These are phyloP conservation scores for Geosiphon pyriformis DNA, from an alignment of 192 early-diverging fungal genomes.

Conservation along the genomic window DNA sequence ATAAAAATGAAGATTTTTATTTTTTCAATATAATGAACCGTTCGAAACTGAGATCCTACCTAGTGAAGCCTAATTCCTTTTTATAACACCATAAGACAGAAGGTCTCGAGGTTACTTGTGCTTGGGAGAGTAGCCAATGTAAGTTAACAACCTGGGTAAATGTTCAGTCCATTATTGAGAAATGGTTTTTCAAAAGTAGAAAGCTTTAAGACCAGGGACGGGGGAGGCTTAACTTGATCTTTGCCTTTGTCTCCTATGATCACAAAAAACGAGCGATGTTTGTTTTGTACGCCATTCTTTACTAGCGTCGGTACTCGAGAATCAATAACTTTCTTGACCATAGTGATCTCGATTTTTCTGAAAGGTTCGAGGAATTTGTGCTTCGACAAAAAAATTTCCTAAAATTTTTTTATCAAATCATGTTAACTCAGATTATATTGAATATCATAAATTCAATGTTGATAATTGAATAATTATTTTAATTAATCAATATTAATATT, in stretches of 20 bases:
- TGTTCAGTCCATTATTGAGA: background rate
- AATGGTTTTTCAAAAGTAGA: background rate
- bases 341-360: constrained; percentile 14
- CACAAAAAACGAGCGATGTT: constrained; percentile 93
- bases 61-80: constrained; percentile 93
- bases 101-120: constrained; percentile 81
- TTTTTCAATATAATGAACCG: too few species aligned
- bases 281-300: constrained; percentile 83
- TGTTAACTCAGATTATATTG: too few species aligned
- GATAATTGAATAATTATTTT: too few species aligned
- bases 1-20: too few species aligned
- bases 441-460: too few species aligned
- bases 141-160: constrained; percentile 80
- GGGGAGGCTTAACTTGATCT: constrained; percentile 55
- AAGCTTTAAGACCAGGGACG: background rate
- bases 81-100: constrained; percentile 99
- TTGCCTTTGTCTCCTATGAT: constrained; percentile 92
- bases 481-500: too few species aligned
- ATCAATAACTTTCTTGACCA: constrained; percentile 88
- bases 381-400: too few species aligned
- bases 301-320: constrained; percentile 91
- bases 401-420: too few species aligned
- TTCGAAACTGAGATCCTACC: too few species aligned
- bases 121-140: constrained; percentile 94
- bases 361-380: too few species aligned